A percentile compares a stretch with the other conserved stretches of the same genome.
phyloP scores from a whole-genome alignment of 140 eudicot genomes.

The Bidens hawaiensis region DNA sequence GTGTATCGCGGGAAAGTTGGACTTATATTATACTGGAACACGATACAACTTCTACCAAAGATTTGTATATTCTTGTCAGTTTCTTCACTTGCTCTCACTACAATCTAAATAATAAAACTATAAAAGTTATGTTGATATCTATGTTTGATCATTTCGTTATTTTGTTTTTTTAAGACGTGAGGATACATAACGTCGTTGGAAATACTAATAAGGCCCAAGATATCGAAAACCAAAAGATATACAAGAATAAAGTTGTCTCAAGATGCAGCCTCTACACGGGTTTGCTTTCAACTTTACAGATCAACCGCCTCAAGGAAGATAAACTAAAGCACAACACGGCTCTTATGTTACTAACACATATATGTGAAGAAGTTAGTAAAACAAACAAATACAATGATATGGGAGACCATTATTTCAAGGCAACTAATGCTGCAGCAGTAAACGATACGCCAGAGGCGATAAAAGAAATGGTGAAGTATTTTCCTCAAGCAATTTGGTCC shows the following conservation, averaged over 20 bases:
- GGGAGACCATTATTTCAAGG: not conserved
- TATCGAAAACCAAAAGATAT: slow-evolving; percentile 17
- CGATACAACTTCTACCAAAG: slow-evolving; percentile 15
- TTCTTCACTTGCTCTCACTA: slow-evolving; percentile 5
- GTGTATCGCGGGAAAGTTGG: not conserved
- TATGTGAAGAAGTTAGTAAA: slow-evolving; percentile 23
- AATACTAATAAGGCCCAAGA: not conserved
- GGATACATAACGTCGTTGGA: not conserved
- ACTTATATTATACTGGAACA: not conserved
- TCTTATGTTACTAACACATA: slow-evolving; percentile 8
- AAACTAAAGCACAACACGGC: slow-evolving; percentile 22
- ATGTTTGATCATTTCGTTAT: not conserved
- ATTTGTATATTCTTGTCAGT: slow-evolving; percentile 17
- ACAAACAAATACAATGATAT: not conserved
- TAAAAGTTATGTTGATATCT: not conserved
- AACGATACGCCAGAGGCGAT: slow-evolving; percentile 24
- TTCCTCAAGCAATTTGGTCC: slow-evolving; percentile 15
- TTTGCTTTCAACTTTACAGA: slow-evolving; percentile 5
- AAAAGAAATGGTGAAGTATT: slow-evolving; percentile 16
- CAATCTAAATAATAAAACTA: not conserved
- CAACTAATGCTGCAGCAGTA: slow-evolving; percentile 15
- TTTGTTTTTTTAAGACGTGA: not conserved
- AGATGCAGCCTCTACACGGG: not conserved
- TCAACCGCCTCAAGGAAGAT: slow-evolving; percentile 13
- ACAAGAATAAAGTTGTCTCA: not conserved